These are phyloP conservation scores for Candida patagonica DNA, from an alignment of 805 yeast genomes.

Conservation along the genomic window DNA sequence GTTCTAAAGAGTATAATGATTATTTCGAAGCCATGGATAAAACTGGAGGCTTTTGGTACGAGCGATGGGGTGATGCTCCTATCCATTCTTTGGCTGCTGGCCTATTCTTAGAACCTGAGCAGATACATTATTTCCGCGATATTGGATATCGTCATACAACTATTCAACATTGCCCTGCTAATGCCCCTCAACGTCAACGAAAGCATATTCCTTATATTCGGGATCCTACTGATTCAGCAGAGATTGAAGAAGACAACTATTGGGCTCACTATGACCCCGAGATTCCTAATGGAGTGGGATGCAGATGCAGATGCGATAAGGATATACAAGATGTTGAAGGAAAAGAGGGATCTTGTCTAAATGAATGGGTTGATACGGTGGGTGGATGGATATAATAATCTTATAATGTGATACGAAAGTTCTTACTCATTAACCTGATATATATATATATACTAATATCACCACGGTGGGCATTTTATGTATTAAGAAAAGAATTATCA, in stretches of 20 bases:
- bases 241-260: constrained; percentile 29
- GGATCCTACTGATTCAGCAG: constrained; percentile 28
- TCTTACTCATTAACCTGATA: too few relatives aligned
- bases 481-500: too few relatives aligned
- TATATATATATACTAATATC: too few relatives aligned
- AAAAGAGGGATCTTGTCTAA: constrained; percentile 26
- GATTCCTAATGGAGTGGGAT: constrained; percentile 54
- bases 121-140: constrained; percentile 85
- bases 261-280: constrained; percentile 33
- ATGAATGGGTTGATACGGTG: constrained; percentile 25
- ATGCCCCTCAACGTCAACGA: constrained; percentile 44
- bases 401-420: too few relatives aligned
- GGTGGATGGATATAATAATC: constrained; percentile 25
- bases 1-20: constrained; percentile 50
- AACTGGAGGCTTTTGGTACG: constrained; percentile 77
- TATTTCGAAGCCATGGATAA: constrained; percentile 63
- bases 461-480: too few relatives aligned
- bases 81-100: constrained; percentile 83
- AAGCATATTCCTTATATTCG: constrained; percentile 27
- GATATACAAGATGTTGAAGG: constrained; percentile 27
- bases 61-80: constrained; percentile 98
- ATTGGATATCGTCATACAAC: constrained; percentile 82
- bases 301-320: constrained; percentile 75
- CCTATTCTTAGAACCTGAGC: constrained; percentile 54
- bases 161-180: constrained; percentile 74